A percentile compares a stretch with the other conserved stretches of the same genome.
Conservation (phyloP, 176 grass and related monocot species). For the Alloteropsis semialata region DNA sequence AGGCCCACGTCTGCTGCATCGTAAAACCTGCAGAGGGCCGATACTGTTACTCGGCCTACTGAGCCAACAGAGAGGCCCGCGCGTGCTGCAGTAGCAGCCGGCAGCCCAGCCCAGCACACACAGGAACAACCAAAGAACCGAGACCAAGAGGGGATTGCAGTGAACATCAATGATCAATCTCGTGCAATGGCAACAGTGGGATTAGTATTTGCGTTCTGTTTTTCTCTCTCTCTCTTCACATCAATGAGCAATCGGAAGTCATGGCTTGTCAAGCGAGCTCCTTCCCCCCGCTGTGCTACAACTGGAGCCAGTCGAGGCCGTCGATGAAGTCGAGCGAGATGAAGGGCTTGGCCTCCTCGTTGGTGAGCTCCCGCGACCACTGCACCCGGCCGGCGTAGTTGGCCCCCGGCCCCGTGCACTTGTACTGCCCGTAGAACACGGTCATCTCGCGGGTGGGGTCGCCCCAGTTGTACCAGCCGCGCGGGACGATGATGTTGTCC, state of each 20-base stretch:
- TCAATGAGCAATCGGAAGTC: background rate
- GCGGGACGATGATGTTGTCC: constrained; percentile 88
- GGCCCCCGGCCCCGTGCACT: constrained; percentile 71
- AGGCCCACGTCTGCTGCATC: background rate
- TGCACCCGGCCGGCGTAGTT: constrained; percentile 70
- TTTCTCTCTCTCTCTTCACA: background rate
- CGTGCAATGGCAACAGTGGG: background rate
- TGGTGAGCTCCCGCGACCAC: constrained; percentile 94
- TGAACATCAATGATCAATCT: too few species aligned
- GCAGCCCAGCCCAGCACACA: too few species aligned
- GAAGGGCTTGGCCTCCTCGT: constrained; percentile 86
- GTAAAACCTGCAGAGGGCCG: too few species aligned
- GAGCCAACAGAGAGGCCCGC: background rate
- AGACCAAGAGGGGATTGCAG: background rate
- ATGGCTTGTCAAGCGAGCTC: background rate
- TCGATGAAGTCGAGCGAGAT: constrained; percentile 85
- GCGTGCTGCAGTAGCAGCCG: too few species aligned
- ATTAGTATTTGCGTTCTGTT: background rate
- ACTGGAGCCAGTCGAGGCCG: constrained; percentile 65
- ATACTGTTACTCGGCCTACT: background rate
- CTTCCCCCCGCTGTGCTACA: constrained; percentile 14
- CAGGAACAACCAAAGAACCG: too few species aligned
- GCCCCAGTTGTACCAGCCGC: constrained; percentile 92
- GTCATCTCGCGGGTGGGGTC: constrained; percentile 90
- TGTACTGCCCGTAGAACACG: constrained; percentile 98